Conservation (phyloP, 1,284 basidiomycete species). For the Microstroma glucosiphilum region DNA sequence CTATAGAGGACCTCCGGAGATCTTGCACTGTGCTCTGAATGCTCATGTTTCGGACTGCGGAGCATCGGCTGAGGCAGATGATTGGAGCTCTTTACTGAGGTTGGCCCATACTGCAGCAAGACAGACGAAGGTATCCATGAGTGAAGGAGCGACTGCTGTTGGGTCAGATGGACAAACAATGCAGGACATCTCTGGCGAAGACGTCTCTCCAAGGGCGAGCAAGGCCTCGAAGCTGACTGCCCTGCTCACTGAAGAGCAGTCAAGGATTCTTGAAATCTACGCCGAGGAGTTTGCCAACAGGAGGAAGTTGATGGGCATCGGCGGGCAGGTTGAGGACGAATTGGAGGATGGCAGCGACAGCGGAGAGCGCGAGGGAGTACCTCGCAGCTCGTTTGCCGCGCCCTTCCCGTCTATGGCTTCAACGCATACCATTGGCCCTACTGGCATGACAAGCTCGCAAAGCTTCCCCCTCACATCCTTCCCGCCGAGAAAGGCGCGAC, state of each 20-base stretch:
- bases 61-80: conserved; percentile 22
- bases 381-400: neutral
- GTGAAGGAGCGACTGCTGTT: neutral
- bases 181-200: neutral
- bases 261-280: conserved; percentile 23
- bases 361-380: too few relatives aligned
- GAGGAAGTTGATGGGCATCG: conserved; percentile 1
- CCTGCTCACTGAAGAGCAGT: conserved; percentile 31
- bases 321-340: neutral
- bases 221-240: conserved; percentile 2
- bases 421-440: neutral
- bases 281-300: conserved; percentile 15
- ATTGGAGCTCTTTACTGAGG: conserved; percentile 8
- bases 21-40: conserved; percentile 24
- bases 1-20: conserved; percentile 21
- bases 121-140: too few relatives aligned
- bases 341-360: neutral
- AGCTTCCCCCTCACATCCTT: neutral
- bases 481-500: neutral
- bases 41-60: conserved; percentile 21
- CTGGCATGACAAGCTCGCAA: neutral
- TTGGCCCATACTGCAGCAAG: conserved; percentile 5
- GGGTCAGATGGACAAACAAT: neutral
- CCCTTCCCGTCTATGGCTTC: neutral
- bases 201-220: neutral